These are phyloP conservation scores for Penicillium frequentans DNA, from an alignment of 2,329 filamentous ascomycete genomes.

Conservation along the genomic window DNA sequence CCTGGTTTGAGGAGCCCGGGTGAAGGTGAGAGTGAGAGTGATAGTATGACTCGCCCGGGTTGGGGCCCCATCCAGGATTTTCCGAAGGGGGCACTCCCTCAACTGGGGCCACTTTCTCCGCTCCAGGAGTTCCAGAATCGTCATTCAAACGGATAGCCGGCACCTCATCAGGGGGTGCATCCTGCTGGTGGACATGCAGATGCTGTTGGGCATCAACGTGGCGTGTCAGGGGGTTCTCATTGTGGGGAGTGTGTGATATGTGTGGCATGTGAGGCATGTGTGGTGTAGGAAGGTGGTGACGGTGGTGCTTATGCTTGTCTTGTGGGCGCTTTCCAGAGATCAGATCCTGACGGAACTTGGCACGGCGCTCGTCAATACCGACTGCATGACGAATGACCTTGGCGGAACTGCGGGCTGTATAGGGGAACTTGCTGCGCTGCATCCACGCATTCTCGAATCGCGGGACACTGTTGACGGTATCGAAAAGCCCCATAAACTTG, in stretches of 20 bases:
- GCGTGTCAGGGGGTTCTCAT: constrained; percentile 15
- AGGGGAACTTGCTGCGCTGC: constrained; percentile 73
- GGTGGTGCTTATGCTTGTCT: constrained; percentile 19
- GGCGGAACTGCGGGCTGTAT: constrained; percentile 55
- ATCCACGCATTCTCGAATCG: constrained; percentile 71
- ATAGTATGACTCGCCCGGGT: constrained; percentile 29
- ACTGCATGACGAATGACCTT: constrained; percentile 59
- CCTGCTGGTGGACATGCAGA: constrained; percentile 20
- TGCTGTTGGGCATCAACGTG: constrained; percentile 20
- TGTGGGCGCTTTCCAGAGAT: constrained; percentile 46
- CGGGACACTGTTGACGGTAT: constrained; percentile 79
- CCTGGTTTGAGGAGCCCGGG: constrained; percentile 11
- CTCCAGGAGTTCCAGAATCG: constrained; percentile 4
- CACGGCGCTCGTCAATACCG: constrained; percentile 58
- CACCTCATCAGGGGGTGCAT: constrained; percentile 11
- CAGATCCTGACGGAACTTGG: constrained; percentile 59
- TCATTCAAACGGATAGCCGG: constrained; percentile 36
- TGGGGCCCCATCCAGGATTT: constrained; percentile 12
- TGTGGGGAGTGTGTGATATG: background rate
- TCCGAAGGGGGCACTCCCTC: constrained; percentile 2
- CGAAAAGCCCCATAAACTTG: constrained; percentile 75
- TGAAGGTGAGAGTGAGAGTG: constrained; percentile 25
- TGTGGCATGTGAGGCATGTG: background rate
- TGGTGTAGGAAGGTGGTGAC: constrained; percentile 17
- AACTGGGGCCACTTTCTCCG: background rate